Conservation (phyloP, 2,329 filamentous ascomycete genomes). For the Alternaria incomplexa region DNA sequence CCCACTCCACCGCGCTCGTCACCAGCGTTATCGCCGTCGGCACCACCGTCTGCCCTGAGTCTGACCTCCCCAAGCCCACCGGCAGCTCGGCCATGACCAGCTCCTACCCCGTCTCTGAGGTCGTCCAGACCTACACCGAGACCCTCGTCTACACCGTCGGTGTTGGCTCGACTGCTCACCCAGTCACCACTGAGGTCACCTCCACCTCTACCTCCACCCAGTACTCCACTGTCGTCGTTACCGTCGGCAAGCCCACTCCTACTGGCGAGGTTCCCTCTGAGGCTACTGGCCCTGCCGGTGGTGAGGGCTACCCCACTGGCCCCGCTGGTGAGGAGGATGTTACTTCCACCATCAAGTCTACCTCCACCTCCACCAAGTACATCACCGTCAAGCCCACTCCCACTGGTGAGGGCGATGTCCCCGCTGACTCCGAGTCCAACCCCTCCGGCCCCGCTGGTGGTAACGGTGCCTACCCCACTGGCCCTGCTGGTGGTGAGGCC, state of each 20-base stretch:
- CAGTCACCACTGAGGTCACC: constrained; percentile 49
- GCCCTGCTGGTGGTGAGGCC: constrained; percentile 5
- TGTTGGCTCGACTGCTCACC: constrained; percentile 51
- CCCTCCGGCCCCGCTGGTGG: constrained; percentile 1
- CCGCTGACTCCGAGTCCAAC: neutral
- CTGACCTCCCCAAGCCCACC: constrained; percentile 19
- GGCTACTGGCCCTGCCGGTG: constrained; percentile 14
- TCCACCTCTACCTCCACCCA: constrained; percentile 41
- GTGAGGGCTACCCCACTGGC: constrained; percentile 3
- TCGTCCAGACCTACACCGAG: constrained; percentile 45
- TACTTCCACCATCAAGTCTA: constrained; percentile 43
- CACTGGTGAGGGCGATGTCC: constrained; percentile 2
- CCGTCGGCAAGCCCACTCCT: constrained; percentile 15
- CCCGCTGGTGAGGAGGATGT: constrained; percentile 27
- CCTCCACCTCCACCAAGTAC: constrained; percentile 43
- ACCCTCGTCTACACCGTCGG: constrained; percentile 54
- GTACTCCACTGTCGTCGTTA: constrained; percentile 42
- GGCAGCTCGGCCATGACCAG: constrained; percentile 21
- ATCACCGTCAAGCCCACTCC: constrained; percentile 30
- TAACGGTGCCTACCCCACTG: constrained; percentile 2
- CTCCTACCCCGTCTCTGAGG: constrained; percentile 32
- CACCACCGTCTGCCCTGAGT: constrained; percentile 53
- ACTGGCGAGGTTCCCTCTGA: constrained; percentile 1
- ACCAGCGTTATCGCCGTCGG: constrained; percentile 50
- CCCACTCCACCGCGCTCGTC: constrained; percentile 40